Evolutionary conservation across 2,329 filamentous ascomycete genomes (phyloP).

Genomic region (Colletotrichum navitas): DNA sequence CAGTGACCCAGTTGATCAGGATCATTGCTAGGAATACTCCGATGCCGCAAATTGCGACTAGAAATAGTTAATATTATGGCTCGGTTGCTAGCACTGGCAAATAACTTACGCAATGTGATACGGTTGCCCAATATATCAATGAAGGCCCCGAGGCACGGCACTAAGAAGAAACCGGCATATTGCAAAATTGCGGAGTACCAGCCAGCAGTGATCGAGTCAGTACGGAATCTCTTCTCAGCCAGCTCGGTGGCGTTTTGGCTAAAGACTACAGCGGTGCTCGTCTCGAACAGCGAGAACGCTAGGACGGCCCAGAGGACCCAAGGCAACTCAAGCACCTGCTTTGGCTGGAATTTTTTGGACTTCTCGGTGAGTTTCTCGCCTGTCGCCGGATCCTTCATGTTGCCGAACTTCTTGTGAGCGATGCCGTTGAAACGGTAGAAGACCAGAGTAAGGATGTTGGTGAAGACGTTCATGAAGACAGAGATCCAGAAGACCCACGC

Average conservation of each 20-base stretch:
- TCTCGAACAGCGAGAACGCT: conserved; percentile 69
- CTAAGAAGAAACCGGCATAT: conserved; percentile 68
- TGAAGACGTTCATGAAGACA: conserved; percentile 74
- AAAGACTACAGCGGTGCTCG: conserved; percentile 67
- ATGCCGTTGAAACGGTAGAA: conserved; percentile 70
- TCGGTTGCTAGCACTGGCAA: no score
- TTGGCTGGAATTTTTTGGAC: conserved; percentile 67
- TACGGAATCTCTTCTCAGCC: conserved; percentile 69
- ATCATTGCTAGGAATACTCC: conserved; percentile 63
- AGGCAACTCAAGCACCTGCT: conserved; percentile 67
- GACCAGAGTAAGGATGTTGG: conserved; percentile 64
- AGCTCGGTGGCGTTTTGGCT: conserved; percentile 71
- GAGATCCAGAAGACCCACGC: conserved; percentile 73
- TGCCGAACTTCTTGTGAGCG: conserved; percentile 60
- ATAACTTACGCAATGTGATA: conserved; percentile 53
- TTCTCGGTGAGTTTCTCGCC: conserved; percentile 71
- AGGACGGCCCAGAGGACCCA: conserved; percentile 71
- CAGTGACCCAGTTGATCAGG: conserved; percentile 65
- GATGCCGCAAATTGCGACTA: conserved; percentile 58
- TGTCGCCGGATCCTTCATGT: conserved; percentile 66
- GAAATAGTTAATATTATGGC: background rate
- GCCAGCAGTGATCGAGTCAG: conserved; percentile 66
- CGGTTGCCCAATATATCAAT: conserved; percentile 69
- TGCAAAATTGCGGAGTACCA: conserved; percentile 71
- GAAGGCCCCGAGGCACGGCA: conserved; percentile 67